Percentiles rank a stretch among this genome's conserved stretches.
These are phyloP conservation scores for Albifimbria verrucaria DNA, from an alignment of 2,329 filamentous ascomycete genomes.

Conservation along the genomic window DNA sequence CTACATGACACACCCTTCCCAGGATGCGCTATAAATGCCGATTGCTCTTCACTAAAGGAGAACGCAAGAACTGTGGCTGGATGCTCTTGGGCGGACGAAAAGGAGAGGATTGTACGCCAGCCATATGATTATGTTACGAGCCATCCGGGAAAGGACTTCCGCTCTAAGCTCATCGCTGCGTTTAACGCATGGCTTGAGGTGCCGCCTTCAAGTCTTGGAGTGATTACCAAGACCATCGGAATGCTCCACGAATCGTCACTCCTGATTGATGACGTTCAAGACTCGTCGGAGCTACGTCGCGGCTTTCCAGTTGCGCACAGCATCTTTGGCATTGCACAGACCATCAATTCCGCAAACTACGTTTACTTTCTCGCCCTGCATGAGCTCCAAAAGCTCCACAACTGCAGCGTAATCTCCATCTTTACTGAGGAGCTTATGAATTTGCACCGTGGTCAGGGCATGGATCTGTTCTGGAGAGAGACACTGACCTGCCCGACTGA, in stretches of 20 bases:
- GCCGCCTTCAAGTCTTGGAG: conserved; percentile 58
- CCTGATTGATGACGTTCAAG: conserved; percentile 45
- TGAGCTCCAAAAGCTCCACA: conserved; percentile 59
- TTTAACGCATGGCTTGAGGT: conserved; percentile 75
- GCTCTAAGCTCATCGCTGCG: conserved; percentile 68
- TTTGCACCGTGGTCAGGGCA: conserved; percentile 76
- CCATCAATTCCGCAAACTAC: conserved; percentile 49
- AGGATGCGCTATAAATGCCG: too few species aligned
- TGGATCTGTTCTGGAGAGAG: conserved; percentile 84
- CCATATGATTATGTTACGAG: conserved; percentile 72
- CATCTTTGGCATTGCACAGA: conserved; percentile 46
- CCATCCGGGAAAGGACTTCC: conserved; percentile 74
- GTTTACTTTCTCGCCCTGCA: conserved; percentile 34
- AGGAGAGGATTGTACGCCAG: conserved; percentile 68
- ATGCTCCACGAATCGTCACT: conserved; percentile 65
- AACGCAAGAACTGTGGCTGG: too few species aligned
- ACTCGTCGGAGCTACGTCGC: conserved; percentile 42
- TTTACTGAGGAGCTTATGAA: conserved; percentile 76
- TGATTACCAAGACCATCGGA: conserved; percentile 70
- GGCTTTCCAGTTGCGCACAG: conserved; percentile 45
- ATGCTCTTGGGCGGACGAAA: conserved; percentile 64
- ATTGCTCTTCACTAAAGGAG: too few species aligned
- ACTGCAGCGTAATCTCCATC: conserved; percentile 58
- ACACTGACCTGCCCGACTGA: conserved; percentile 74
- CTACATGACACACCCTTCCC: too few species aligned